Percentiles rank a stretch among this genome's conserved stretches.
Conservation (phyloP, 345 rosid species). For the Populus tremula region DNA sequence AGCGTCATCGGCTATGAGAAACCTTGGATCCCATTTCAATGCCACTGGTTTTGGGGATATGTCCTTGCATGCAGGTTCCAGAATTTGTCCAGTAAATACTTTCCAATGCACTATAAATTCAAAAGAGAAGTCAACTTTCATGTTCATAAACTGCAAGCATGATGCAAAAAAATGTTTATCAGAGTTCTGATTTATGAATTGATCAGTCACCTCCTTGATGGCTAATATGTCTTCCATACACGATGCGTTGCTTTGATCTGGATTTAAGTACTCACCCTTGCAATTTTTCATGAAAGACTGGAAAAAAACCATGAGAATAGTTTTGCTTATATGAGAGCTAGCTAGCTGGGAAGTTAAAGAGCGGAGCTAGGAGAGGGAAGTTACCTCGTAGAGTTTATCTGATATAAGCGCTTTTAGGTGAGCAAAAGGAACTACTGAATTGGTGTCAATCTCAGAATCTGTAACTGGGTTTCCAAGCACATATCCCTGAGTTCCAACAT, state of each 20-base stretch:
- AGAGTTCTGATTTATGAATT: neutral
- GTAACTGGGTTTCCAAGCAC: constrained; percentile 7
- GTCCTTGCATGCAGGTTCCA: constrained; percentile 32
- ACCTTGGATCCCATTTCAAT: constrained; percentile 6
- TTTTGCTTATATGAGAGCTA: neutral
- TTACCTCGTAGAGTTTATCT: constrained; percentile 26
- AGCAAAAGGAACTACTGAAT: constrained; percentile 16
- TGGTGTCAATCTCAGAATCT: neutral
- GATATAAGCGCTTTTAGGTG: constrained; percentile 15
- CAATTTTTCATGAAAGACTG: constrained; percentile 27
- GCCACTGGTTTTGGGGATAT: constrained; percentile 11
- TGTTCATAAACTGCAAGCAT: neutral
- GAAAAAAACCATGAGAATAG: neutral
- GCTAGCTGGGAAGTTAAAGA: neutral
- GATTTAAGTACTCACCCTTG: constrained; percentile 22
- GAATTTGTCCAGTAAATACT: constrained; percentile 15
- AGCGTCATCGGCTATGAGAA: neutral
- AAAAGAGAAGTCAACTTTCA: neutral
- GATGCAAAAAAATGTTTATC: neutral
- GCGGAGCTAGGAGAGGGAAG: neutral
- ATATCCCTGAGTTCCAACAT: neutral
- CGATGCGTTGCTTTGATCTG: constrained; percentile 11
- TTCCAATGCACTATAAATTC: constrained; percentile 21
- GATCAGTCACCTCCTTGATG: constrained; percentile 14
- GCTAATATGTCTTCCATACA: constrained; percentile 15